These are phyloP conservation scores for Phaffomyces opuntiae DNA, from an alignment of 805 yeast genomes.

Conservation along the genomic window DNA sequence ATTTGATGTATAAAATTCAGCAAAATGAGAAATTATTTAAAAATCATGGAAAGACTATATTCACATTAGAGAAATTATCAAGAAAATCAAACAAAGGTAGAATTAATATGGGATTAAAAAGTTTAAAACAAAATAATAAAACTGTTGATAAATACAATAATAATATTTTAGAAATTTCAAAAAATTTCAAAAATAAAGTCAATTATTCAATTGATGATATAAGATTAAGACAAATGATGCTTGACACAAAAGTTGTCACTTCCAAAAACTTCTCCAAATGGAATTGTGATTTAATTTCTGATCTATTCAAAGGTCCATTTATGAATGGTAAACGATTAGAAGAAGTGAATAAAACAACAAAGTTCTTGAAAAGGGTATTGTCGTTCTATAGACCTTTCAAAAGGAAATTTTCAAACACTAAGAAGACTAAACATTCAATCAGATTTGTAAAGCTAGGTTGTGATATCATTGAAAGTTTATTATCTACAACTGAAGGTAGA, in stretches of 20 bases:
- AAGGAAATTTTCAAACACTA: constrained; percentile 58
- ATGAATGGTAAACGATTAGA: constrained; percentile 64
- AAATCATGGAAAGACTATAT: constrained; percentile 27
- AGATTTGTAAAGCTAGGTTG: constrained; percentile 69
- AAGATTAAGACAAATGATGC: constrained; percentile 58
- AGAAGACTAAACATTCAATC: constrained; percentile 42
- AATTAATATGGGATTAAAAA: constrained; percentile 27
- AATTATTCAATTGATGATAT: constrained; percentile 42
- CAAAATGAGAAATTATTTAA: constrained; percentile 1
- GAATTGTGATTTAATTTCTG: constrained; percentile 76
- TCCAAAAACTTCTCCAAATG: constrained; percentile 77
- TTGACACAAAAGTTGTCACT: constrained; percentile 62
- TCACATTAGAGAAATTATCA: constrained; percentile 41
- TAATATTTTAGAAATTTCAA: constrained; percentile 19
- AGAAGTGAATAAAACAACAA: constrained; percentile 71
- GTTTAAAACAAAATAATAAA: constrained; percentile 15
- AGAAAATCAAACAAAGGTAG: constrained; percentile 33
- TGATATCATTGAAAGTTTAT: constrained; percentile 58
- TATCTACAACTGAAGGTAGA: constrained; percentile 59
- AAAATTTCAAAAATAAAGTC: constrained; percentile 9
- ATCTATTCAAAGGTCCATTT: constrained; percentile 80
- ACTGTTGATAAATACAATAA: not conserved
- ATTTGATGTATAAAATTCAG: constrained; percentile 2
- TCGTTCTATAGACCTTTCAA: constrained; percentile 92
- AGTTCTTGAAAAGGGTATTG: constrained; percentile 74